Evolutionary conservation across 257 asterid genomes (phyloP), one percentile per base, ranked within the genome.

Genomic region (Apocynum venetum): DNA sequence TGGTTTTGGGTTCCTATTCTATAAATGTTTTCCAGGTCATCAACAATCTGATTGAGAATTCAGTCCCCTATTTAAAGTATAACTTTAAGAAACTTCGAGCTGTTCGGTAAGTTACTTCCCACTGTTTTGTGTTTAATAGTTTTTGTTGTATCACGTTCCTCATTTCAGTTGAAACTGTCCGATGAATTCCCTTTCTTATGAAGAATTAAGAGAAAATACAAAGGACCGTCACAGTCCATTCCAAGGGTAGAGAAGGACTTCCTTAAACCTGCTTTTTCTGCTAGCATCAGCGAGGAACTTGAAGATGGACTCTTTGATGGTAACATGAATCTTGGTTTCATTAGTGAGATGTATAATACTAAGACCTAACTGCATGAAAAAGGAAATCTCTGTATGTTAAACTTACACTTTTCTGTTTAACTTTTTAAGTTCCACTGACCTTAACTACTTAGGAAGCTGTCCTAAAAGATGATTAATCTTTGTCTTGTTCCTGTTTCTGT

Each of bases 301-400:
- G 99, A 91, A 84, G 99, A 96, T 79, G 97, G 99, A 67, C 96
- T 96, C 47, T 96, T 96, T 76, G 98, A 96, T 85, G 99, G 99
- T 96, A 91, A 65, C 38, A n/a, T 31, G 46, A 64, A 19, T 36
- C 35, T 66, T 38, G 15, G 20, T 75, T 35, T 56, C 48, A 7
- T 8, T 43, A 44, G 41, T 72, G 6, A 20, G n/a, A 57, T 9
- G 47, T 7, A 41, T 41, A 67, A 13, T 6, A 56, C 20, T 3
- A 9, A 41, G 10, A n/a, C 61, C 0, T 15, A 47, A 57, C n/a
- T n/a, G 15, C 25, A 61, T 60, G 61, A 57, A 74, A 14, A 57
- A 56, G 3, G 48, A 41, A 31, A n/a, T 15, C 10, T 20, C 20
- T 57, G 6, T 56, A 7, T 6, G 36, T 7, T 57, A 57, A 57